phyloP scores from a whole-genome alignment of 2,329 filamentous ascomycete species.

The Colletotrichum gigasporum region DNA sequence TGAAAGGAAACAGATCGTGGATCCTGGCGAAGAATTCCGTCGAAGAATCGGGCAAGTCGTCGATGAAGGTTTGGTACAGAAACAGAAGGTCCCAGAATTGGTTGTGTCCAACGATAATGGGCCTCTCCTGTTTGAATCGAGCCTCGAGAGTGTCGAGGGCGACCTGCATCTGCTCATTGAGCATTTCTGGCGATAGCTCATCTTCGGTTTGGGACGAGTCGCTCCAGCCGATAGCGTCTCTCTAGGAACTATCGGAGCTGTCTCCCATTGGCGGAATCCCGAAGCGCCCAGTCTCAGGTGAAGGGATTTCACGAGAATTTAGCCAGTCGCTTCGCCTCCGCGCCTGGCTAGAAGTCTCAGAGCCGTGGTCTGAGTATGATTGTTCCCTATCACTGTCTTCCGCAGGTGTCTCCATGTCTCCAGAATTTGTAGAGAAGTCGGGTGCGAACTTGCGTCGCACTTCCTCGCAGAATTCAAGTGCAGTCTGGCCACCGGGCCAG shows the following conservation, averaged over 20 bases:
- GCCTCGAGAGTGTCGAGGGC: conserved; percentile 30
- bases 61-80: conserved; percentile 70
- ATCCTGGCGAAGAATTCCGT: conserved; percentile 61
- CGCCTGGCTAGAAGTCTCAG: not conserved
- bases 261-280: not conserved
- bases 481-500: not conserved
- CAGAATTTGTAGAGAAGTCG: not conserved
- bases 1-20: conserved; percentile 54
- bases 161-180: not conserved
- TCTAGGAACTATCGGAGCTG: not conserved
- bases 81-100: conserved; percentile 72
- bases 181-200: not conserved
- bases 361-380: not conserved
- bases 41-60: conserved; percentile 61
- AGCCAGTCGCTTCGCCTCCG: not conserved
- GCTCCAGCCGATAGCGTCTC: not conserved
- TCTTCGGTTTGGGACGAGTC: not conserved
- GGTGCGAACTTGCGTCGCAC: not conserved
- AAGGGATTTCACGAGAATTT: no score
- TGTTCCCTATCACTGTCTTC: not conserved
- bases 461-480: not conserved
- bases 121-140: conserved; percentile 39
- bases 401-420: not conserved
- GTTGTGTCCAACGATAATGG: conserved; percentile 70
- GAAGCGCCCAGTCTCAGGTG: not conserved